Percentiles rank a stretch among this genome's conserved stretches.
Conservation (phyloP, 257 asterid species). For the Nicotiana otophora region DNA sequence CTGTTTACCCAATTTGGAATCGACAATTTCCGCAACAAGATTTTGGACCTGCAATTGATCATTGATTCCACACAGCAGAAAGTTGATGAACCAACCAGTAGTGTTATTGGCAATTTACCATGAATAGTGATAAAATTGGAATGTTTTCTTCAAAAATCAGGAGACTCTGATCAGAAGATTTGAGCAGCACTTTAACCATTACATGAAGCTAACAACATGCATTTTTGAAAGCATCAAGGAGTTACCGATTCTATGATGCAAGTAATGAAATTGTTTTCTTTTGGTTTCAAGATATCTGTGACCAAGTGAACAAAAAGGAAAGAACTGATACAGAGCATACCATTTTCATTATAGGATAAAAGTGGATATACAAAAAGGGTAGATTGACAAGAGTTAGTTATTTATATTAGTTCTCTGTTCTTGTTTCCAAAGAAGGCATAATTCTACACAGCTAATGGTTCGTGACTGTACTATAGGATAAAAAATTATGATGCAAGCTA, state of each 20-base stretch:
- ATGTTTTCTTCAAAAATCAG: not conserved
- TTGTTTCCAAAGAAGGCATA: not conserved
- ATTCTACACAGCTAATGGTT: not conserved
- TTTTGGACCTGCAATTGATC: slow-evolving; percentile 64
- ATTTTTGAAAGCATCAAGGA: not conserved
- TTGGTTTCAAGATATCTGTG: not conserved
- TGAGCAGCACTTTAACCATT: not conserved
- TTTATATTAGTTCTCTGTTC: not conserved
- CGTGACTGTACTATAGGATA: not conserved
- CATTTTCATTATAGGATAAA: not conserved
- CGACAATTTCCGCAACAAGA: slow-evolving; percentile 85
- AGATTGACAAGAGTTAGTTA: not conserved
- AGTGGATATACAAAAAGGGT: not conserved
- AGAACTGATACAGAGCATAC: not conserved
- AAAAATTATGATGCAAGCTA: not conserved
- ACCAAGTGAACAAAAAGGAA: not conserved
- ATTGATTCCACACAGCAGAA: slow-evolving; percentile 4
- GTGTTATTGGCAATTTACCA: not conserved
- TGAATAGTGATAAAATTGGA: not conserved
- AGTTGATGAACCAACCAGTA: not conserved
- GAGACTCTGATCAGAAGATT: not conserved
- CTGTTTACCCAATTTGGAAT: slow-evolving; percentile 92
- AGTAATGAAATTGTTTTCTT: not conserved
- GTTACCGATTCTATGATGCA: not conserved
- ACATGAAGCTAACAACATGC: not conserved